Evolutionary conservation across 192 early-diverging fungal species (phyloP), one percentile per base, ranked within the genome.

Genomic region (Dissophora globulifera): DNA sequence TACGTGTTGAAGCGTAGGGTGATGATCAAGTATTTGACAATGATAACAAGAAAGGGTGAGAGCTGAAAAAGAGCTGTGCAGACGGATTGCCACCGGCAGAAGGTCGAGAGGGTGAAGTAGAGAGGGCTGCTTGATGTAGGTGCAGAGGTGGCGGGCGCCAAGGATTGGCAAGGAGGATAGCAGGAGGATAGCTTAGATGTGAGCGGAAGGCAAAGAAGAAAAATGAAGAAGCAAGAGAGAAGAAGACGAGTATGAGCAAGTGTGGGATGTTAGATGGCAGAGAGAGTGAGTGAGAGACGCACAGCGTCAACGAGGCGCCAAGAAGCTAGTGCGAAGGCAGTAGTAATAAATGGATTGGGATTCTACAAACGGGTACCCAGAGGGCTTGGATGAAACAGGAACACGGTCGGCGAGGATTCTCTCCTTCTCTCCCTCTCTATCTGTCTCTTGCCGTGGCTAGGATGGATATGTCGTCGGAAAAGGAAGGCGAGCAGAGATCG

Each of bases 311-410:
- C 3, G 4, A 26, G 13, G 50, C 12, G 26, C 11, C 8, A 13
- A 33, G 16, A 32, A 33, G 19, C 10, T 7, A 12, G 50, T 12
- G 23, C 5, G 20, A 32, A n/a, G 15, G 51, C 30, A 53, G 16
- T 17, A 7, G 32, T 23, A 4, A 2, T 17, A 23, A 8, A 63
- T 48, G 61, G 61, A 63, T 53, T 63, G 61, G 50, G 8, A 63
- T 63, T 63, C 61, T 63, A 63, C 61, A 53, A 62, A 32, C 10
- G 4, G 49, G 26, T 26, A 38, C 19, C 23, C 47, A 27, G 49
- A 22, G 50, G 22, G 35, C 32, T 46, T 50, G 27, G 66, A 32
- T 53, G 66, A 59, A 53, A 68, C 40, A 31, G 29, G 66, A 68
- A 68, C 27, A n/a, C n/a, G n/a, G n/a, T n/a, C n/a, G n/a, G n/a